Conservation (phyloP, 129 eudicot species). For the Ambrosia trifida region DNA sequence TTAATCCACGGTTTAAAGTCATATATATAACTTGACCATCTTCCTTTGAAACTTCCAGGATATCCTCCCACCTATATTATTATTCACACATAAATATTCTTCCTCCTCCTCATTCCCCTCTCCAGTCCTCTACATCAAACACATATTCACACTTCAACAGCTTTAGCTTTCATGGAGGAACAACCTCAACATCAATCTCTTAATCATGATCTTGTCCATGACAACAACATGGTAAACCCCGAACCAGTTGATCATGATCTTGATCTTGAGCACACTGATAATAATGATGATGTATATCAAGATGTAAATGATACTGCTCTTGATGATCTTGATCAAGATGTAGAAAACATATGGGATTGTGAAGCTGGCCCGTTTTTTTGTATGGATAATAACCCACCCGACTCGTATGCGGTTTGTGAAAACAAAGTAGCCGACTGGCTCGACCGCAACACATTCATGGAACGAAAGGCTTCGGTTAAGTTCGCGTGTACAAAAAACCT, state of each 20-base stretch:
- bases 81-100: conserved; percentile 18
- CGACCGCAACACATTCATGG: conserved; percentile 41
- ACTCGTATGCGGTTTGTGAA: conserved; percentile 46
- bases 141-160: too few relatives aligned
- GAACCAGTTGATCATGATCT: neutral
- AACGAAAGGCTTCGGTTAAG: conserved; percentile 48
- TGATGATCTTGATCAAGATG: neutral
- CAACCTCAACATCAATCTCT: neutral
- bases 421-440: conserved; percentile 54
- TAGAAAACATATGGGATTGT: neutral
- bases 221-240: neutral
- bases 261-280: conserved; percentile 6
- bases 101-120: neutral
- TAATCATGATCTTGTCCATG: neutral
- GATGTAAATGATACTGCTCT: neutral
- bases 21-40: conserved; percentile 20
- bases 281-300: too few relatives aligned
- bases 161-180: neutral
- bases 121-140: neutral
- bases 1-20: conserved; percentile 31
- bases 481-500: conserved; percentile 31
- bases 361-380: conserved; percentile 4
- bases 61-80: neutral
- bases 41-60: conserved; percentile 33
- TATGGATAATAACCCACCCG: conserved; percentile 50